Percentiles rank a stretch among this genome's conserved stretches.
These are phyloP conservation scores for Cucurbita pepo DNA, from an alignment of 306 rosid genomes.

Conservation along the genomic window DNA sequence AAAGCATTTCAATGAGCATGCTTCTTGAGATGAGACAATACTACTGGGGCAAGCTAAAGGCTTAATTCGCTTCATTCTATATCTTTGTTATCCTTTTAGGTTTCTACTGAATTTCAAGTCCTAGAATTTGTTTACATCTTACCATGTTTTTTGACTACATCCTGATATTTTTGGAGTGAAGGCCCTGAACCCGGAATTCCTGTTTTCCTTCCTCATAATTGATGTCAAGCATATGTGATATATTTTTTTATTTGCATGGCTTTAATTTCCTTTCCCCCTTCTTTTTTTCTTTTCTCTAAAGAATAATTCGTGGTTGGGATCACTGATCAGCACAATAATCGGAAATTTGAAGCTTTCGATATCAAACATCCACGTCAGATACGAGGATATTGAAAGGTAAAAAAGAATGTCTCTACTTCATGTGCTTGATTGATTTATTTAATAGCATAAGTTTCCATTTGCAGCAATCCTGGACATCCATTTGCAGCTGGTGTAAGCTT, in stretches of 20 bases:
- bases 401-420: not conserved
- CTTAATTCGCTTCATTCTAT: too few species aligned
- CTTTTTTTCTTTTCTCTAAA: slow-evolving; percentile 13
- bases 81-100: too few species aligned
- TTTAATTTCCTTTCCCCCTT: not conserved
- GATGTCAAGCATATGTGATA: not conserved
- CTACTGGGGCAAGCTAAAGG: too few species aligned
- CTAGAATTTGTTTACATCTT: too few species aligned
- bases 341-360: slow-evolving; percentile 94
- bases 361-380: slow-evolving; percentile 90
- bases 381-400: slow-evolving; percentile 89
- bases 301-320: slow-evolving; percentile 96
- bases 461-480: slow-evolving; percentile 90
- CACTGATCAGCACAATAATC: slow-evolving; percentile 74
- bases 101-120: too few species aligned
- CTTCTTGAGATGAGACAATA: too few species aligned
- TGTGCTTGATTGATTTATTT: not conserved
- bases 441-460: slow-evolving; percentile 21
- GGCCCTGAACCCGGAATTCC: not conserved
- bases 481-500: slow-evolving; percentile 86
- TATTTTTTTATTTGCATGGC: not conserved
- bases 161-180: not conserved
- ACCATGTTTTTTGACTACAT: not conserved
- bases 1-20: too few species aligned
- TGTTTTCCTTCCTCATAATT: not conserved